phyloP scores from a whole-genome alignment of 1,139 yeast species.

The Suhomyces terraborum region DNA sequence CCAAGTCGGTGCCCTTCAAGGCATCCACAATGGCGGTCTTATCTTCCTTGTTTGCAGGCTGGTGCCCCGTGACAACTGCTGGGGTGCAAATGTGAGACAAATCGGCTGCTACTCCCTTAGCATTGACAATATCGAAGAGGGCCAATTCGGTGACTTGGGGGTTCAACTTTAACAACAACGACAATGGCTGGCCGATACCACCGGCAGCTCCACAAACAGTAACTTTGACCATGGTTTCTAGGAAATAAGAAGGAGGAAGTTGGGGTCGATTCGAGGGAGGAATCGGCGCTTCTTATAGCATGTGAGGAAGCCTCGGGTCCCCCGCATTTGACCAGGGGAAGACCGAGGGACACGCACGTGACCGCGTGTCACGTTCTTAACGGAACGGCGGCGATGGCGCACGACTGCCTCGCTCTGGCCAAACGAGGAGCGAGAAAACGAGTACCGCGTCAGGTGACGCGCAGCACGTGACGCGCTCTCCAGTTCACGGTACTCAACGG shows the following conservation, averaged over 20 bases:
- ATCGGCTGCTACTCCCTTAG: conserved; percentile 74
- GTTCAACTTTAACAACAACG: conserved; percentile 62
- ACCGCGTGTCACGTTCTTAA: neutral
- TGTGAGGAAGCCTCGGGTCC: conserved; percentile 11
- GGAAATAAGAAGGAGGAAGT: neutral
- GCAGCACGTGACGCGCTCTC: neutral
- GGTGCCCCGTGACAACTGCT: conserved; percentile 58
- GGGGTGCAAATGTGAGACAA: conserved; percentile 68
- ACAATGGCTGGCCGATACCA: conserved; percentile 78
- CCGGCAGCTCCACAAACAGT: conserved; percentile 81
- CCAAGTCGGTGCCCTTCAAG: conserved; percentile 57
- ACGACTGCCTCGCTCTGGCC: no score
- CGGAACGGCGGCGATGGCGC: no score
- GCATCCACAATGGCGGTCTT: conserved; percentile 50
- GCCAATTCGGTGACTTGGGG: conserved; percentile 57
- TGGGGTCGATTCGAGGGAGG: neutral
- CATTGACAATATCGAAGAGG: conserved; percentile 66
- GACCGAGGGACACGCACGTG: conserved; percentile 2
- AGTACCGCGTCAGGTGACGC: neutral
- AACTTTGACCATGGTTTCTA: conserved; percentile 63
- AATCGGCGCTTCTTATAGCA: neutral
- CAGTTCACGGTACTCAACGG: conserved; percentile 2
- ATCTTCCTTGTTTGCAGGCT: conserved; percentile 53
- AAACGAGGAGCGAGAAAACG: no score
- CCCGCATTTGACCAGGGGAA: conserved; percentile 3